Evolutionary conservation across 2,329 filamentous ascomycete genomes (phyloP), one percentile per base, ranked within the genome.

Genomic region (Colletotrichum orbiculare): DNA sequence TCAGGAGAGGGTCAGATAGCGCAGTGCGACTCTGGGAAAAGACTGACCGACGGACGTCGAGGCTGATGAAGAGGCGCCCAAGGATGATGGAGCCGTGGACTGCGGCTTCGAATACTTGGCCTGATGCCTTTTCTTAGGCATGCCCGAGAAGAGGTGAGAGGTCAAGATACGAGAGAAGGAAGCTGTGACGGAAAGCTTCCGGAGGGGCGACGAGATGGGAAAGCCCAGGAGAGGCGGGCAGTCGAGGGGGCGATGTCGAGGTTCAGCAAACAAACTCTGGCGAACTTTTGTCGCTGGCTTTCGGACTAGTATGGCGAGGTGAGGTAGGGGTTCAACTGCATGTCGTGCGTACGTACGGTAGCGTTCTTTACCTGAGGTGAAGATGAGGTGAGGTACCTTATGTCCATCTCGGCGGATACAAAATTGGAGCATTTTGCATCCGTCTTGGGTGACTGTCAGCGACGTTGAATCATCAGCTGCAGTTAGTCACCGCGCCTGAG

Each of bases 41-140:
- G 45, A 64, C 62, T 53, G 52, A 69, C 69, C 62, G 25, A 60
- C 39, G 54, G 67, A 60, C 25, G 54, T 45, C 17, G 64, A 60
- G 42, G 64, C 58, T 54, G 67, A 60, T 53, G 64, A 50, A 43
- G 67, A 68, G 53, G 60, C 65, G 39, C 67, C 67, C 50, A 71
- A 54, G 17, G 69, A 70, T 42, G 68, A 66, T 13, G 69, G 68
- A n/a, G 85, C 82, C 70, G 85, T 84, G 66, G 83, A 84, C 71
- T 78, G 82, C 69, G 87, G 87, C 75, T 89, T 89, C 69, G 86
- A 85, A 71, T 84, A 87, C 72, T 80, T 81, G 71, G 76, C 71
- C 69, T 83, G 79, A 60, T 85, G 83, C 76, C 85, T 82, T 82
- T 89, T 89, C 81, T 89, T 89, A 77, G 87, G 85, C 87, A 90